phyloP scores from a whole-genome alignment of 2,329 filamentous ascomycete species.

The Dothideomycetes sp. region DNA sequence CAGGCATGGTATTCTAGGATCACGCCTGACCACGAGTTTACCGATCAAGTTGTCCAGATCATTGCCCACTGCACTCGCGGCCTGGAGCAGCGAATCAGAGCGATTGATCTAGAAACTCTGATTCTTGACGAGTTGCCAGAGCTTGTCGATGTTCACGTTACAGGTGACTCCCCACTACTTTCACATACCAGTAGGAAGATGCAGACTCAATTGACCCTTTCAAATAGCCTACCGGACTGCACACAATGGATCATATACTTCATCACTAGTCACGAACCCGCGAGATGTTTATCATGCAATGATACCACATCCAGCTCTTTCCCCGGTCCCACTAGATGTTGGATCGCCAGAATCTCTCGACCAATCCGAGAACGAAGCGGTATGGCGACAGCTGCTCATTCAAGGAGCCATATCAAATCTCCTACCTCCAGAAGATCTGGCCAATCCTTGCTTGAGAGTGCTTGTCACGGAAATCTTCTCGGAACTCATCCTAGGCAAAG shows the following conservation, averaged over 20 bases:
- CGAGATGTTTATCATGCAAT: conserved; percentile 74
- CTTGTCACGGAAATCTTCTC: conserved; percentile 82
- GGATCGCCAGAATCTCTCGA: conserved; percentile 31
- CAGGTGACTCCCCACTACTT: conserved; percentile 44
- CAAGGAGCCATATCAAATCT: conserved; percentile 73
- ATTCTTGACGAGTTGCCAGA: conserved; percentile 81
- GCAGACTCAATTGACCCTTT: not conserved
- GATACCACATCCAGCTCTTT: conserved; percentile 70
- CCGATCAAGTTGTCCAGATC: conserved; percentile 78
- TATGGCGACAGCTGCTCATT: conserved; percentile 82
- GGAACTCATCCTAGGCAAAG: conserved; percentile 78
- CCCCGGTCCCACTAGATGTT: conserved; percentile 59
- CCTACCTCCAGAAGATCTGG: conserved; percentile 82
- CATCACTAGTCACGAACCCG: conserved; percentile 52
- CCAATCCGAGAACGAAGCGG: conserved; percentile 67
- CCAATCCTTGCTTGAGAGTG: conserved; percentile 75
- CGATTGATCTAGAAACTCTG: conserved; percentile 73
- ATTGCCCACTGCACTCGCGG: conserved; percentile 86
- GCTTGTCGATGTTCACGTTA: conserved; percentile 69
- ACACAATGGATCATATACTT: conserved; percentile 47
- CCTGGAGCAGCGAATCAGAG: conserved; percentile 74
- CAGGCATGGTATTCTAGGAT: conserved; percentile 90
- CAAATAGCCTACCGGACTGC: conserved; percentile 65
- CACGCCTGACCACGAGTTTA: conserved; percentile 79
- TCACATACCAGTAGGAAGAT: not conserved